phyloP scores from a whole-genome alignment of 495 filamentous ascomycete genomes.

The Mytilinidion resinicola region DNA sequence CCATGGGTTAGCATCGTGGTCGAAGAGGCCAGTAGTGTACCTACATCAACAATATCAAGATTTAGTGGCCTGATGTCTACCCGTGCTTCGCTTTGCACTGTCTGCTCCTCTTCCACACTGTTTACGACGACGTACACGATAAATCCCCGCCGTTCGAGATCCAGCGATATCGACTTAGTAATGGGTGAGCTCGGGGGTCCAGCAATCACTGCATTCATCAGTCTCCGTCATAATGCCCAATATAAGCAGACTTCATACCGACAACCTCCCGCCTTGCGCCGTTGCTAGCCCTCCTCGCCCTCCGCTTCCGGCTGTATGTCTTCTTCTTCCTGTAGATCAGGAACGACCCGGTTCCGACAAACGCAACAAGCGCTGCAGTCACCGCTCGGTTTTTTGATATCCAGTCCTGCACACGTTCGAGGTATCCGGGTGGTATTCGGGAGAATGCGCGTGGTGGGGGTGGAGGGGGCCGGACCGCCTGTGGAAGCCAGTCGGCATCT shows the following conservation, averaged over 20 bases:
- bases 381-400: conserved; percentile 60
- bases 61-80: conserved; percentile 74
- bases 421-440: conserved; percentile 36
- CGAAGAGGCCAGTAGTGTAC: conserved; percentile 15
- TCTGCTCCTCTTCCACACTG: conserved; percentile 71
- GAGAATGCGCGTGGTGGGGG: conserved; percentile 40
- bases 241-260: conserved; percentile 35
- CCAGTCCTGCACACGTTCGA: conserved; percentile 54
- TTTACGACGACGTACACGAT: conserved; percentile 85
- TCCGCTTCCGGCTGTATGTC: conserved; percentile 56
- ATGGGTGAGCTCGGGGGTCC: conserved; percentile 76
- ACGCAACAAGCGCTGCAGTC: conserved; percentile 60
- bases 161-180: conserved; percentile 69
- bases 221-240: neutral
- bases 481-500: conserved; percentile 23
- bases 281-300: conserved; percentile 69
- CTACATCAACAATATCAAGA: conserved; percentile 73
- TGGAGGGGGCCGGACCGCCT: conserved; percentile 38
- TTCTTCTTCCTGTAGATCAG: conserved; percentile 58
- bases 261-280: conserved; percentile 88
- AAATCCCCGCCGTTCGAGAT: conserved; percentile 86
- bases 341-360: conserved; percentile 61
- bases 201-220: conserved; percentile 53
- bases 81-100: conserved; percentile 66
- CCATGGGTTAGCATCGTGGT: neutral